Evolutionary conservation across 108 stramenopile genomes (phyloP), one percentile per base, ranked within the genome.

Genomic region (Skeletonema tropicum): DNA sequence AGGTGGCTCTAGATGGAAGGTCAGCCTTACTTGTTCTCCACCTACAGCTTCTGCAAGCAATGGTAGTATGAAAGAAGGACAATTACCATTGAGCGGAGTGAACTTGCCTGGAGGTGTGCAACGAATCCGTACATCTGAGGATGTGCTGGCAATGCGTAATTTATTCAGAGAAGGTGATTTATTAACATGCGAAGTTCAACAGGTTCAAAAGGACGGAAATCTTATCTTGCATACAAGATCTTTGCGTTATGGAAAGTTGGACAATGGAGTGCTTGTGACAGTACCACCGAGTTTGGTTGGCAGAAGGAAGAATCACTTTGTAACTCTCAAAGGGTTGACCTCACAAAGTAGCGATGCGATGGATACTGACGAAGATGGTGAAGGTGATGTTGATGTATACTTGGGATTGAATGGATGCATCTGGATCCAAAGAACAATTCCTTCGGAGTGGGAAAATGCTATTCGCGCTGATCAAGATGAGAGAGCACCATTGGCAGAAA

Each of bases 101-200:
- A 93, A 96, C 64, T 72, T 98, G 15, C 95, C 98, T 1, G 97
- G 94, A 13, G 98, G 98, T 14, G 91, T 87, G 52, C 98, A 98
- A 75, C 94, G 99, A 17, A 86, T 98, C 12, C 91, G 97, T 45
- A 98, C 98, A 0, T 86, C 93, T 38, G 97, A 98, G 79, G 99
- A 99, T 86, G 87, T 91, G 63, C 86, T 97, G 65, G 93, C 92
- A 42, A 99, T 99, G 99, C 75, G 98, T 23, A 71, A 59, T 35
- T 89, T 97, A 64, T 93, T 89, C 68, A 73, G 71, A 57, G 97
- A 98, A 76, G 94, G 96, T 21, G 99, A 98, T 78, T 85, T 98
- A 66, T 87, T 99, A 15, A 85, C 94, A 46, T 95, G 89, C 26
- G 90, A 97, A 78, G 94, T 97, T 3, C 94, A 93, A 74, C 92